Conservation (phyloP, 2,329 filamentous ascomycete species). For the Pseudofabraea citricarpa region DNA sequence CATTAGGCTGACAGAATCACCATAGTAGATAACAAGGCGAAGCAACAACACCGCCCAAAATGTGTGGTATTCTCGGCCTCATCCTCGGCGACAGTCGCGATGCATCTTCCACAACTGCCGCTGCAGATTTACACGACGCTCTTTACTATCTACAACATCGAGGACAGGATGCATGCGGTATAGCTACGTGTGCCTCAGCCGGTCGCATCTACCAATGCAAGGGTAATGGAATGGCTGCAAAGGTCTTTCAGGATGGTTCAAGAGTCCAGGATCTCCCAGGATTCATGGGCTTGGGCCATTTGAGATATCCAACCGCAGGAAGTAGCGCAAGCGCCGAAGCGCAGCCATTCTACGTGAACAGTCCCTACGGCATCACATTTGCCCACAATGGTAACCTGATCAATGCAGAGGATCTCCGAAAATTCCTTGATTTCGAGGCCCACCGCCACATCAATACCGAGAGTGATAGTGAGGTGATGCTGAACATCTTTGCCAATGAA, state of each 20-base stretch:
- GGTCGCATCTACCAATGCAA: conserved; percentile 87
- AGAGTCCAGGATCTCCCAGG: conserved; percentile 72
- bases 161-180: conserved; percentile 85
- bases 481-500: conserved; percentile 84
- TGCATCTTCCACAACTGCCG: conserved; percentile 43
- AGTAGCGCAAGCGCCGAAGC: conserved; percentile 80
- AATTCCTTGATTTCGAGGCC: conserved; percentile 39
- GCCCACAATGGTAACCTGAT: conserved; percentile 87
- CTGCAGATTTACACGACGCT: conserved; percentile 64
- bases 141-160: conserved; percentile 68
- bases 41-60: too few relatives aligned
- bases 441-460: conserved; percentile 63
- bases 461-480: conserved; percentile 79
- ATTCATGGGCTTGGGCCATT: conserved; percentile 80
- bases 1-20: too few relatives aligned
- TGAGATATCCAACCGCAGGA: conserved; percentile 86
- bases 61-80: conserved; percentile 60
- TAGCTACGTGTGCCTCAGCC: conserved; percentile 68
- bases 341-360: conserved; percentile 90
- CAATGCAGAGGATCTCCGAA: conserved; percentile 63
- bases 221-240: conserved; percentile 81
- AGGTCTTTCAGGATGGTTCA: conserved; percentile 77
- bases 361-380: conserved; percentile 76
- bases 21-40: too few relatives aligned
- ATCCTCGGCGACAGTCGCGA: conserved; percentile 52